A percentile compares a stretch with the other conserved stretches of the same genome.
These are phyloP conservation scores for Dictyostelium discoideum DNA, from an alignment of 78 protist genomes.

Conservation along the genomic window DNA sequence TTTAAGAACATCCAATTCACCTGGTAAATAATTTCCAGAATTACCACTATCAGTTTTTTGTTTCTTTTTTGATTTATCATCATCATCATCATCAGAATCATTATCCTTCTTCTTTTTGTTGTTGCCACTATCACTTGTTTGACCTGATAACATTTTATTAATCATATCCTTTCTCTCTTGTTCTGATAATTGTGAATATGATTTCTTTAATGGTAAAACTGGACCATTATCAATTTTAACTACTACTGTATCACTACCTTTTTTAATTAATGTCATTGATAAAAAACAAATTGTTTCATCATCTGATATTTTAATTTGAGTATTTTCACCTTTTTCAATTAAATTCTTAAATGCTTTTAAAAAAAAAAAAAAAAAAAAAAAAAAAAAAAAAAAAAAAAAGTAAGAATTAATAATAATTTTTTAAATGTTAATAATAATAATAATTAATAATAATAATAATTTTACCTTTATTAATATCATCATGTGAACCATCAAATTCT, in stretches of 20 bases:
- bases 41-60: neutral
- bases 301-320: neutral
- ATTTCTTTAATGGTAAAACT: conserved; percentile 13
- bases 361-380: neutral
- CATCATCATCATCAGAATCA: neutral
- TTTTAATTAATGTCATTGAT: neutral
- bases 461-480: neutral
- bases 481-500: neutral
- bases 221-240: conserved; percentile 45
- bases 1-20: conserved; percentile 47
- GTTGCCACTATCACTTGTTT: neutral
- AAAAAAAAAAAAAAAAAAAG: neutral
- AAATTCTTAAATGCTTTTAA: neutral
- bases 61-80: too few relatives aligned
- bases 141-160: neutral
- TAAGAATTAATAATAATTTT: too few relatives aligned
- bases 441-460: neutral
- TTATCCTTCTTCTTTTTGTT: neutral
- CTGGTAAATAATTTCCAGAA: conserved; percentile 27
- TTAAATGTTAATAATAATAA: too few relatives aligned
- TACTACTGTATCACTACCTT: neutral
- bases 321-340: conserved; percentile 3
- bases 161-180: conserved; percentile 50
- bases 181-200: conserved; percentile 62
- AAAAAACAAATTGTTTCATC: conserved; percentile 21